Evolutionary conservation across 352 stramenopile species (phyloP).

Genomic region (Lagenidium giganteum): DNA sequence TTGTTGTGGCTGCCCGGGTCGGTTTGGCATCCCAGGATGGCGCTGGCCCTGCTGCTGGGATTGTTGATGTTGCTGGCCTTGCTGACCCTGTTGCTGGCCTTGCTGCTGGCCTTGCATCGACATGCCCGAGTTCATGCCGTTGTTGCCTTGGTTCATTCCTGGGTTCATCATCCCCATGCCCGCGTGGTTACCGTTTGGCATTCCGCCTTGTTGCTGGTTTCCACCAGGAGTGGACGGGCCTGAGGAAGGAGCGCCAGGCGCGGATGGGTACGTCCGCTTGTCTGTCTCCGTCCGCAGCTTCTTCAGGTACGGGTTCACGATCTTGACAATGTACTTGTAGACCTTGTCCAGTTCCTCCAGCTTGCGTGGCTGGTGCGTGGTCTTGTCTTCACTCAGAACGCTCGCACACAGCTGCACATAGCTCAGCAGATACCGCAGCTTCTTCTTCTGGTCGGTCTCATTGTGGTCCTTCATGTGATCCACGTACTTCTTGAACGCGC

Average conservation of each 20-base stretch:
- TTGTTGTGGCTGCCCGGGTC: constrained; percentile 19
- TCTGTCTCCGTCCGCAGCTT: constrained; percentile 79
- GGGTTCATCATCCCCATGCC: constrained; percentile 7
- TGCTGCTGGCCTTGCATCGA: constrained; percentile 7
- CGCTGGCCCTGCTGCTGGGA: constrained; percentile 22
- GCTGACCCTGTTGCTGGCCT: constrained; percentile 9
- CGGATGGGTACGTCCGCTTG: constrained; percentile 45
- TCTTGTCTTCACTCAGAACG: constrained; percentile 74
- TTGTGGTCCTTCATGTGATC: constrained; percentile 86
- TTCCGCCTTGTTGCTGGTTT: constrained; percentile 2
- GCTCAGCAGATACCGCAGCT: constrained; percentile 75
- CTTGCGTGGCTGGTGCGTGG: constrained; percentile 62
- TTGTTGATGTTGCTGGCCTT: constrained; percentile 16
- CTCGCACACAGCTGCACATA: constrained; percentile 79
- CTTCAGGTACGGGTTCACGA: constrained; percentile 84
- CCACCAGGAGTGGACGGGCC: too few species aligned
- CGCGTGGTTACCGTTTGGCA: not conserved
- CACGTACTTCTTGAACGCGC: constrained; percentile 83
- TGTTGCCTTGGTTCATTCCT: constrained; percentile 5
- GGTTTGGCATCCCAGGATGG: constrained; percentile 9
- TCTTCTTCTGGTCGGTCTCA: constrained; percentile 85
- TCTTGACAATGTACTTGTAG: constrained; percentile 88
- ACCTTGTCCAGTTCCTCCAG: constrained; percentile 84
- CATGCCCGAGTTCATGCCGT: not conserved
- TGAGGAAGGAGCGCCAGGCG: not conserved